Conservation (phyloP, 257 asterid genomes). For the Vinca minor region DNA sequence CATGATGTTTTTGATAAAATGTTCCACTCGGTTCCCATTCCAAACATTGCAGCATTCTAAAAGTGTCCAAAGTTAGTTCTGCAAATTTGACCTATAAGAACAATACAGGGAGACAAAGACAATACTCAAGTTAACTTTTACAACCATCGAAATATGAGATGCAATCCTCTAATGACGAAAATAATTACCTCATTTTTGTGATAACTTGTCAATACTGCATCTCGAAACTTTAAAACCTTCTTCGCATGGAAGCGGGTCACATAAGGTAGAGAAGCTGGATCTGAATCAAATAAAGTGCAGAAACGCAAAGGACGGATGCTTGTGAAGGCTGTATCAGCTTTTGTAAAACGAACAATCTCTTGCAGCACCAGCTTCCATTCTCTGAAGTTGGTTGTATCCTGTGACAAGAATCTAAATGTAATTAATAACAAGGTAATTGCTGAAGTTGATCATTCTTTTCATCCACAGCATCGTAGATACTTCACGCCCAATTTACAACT, state of each 20-base stretch:
- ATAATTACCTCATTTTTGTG: constrained; percentile 73
- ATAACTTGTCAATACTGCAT: constrained; percentile 82
- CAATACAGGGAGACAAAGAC: neutral
- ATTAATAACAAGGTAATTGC: constrained; percentile 14
- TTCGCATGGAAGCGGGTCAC: constrained; percentile 89
- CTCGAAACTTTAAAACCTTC: constrained; percentile 81
- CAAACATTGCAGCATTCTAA: constrained; percentile 93
- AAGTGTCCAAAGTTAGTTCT: constrained; percentile 83
- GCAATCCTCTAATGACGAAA: constrained; percentile 3
- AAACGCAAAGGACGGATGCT: constrained; percentile 70
- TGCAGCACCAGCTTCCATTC: constrained; percentile 95
- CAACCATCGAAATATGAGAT: too few species aligned
- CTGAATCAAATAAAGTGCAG: constrained; percentile 63
- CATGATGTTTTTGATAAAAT: constrained; percentile 51
- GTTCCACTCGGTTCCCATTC: constrained; percentile 98
- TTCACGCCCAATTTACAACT: too few species aligned
- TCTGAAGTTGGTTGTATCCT: constrained; percentile 89
- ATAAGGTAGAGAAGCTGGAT: constrained; percentile 68
- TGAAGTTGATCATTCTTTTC: neutral
- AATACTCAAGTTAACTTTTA: too few species aligned
- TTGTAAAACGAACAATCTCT: constrained; percentile 70
- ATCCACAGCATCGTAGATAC: neutral
- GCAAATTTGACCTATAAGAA: constrained; percentile 78
- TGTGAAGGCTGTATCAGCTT: constrained; percentile 42
- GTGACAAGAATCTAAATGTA: constrained; percentile 22